A percentile compares a stretch with the other conserved stretches of the same genome.
Conservation (phyloP, 768 basidiomycete genomes). For the Mycena maculata region DNA sequence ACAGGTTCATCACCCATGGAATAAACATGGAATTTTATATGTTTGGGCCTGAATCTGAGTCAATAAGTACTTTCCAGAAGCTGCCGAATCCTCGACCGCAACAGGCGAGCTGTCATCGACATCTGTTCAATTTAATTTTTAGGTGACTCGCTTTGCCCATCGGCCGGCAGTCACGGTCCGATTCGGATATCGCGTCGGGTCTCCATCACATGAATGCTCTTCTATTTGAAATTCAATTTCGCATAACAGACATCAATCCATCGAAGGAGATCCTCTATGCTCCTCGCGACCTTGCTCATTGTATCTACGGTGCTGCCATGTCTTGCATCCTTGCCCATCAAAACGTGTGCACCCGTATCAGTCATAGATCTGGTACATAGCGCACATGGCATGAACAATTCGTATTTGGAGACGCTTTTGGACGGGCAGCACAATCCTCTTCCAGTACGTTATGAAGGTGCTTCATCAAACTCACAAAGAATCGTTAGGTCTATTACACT, state of each 20-base stretch:
- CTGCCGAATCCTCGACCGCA: no score
- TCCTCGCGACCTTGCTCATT: background rate
- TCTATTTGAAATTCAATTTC: background rate
- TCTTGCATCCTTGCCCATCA: background rate
- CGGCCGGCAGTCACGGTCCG: no score
- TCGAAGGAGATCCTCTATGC: background rate
- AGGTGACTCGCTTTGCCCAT: no score
- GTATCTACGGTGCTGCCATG: background rate
- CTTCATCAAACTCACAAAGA: no score
- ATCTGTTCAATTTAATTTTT: no score
- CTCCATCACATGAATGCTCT: background rate
- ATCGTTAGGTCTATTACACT: no score
- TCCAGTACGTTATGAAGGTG: constrained; percentile 41
- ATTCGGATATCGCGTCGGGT: no score
- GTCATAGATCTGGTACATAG: background rate
- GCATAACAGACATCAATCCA: background rate
- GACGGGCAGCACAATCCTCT: constrained; percentile 37
- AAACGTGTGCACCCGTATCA: background rate
- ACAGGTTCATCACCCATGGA: no score
- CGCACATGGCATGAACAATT: constrained; percentile 13
- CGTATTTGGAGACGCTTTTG: constrained; percentile 38
- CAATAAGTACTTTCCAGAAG: no score
- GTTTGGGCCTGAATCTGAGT: no score
- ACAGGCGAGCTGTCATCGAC: no score
- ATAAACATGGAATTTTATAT: no score